Base-by-base conservation (phyloP, 2,329 filamentous ascomycete genomes). In the Trichoderma aggressivum region DNA sequence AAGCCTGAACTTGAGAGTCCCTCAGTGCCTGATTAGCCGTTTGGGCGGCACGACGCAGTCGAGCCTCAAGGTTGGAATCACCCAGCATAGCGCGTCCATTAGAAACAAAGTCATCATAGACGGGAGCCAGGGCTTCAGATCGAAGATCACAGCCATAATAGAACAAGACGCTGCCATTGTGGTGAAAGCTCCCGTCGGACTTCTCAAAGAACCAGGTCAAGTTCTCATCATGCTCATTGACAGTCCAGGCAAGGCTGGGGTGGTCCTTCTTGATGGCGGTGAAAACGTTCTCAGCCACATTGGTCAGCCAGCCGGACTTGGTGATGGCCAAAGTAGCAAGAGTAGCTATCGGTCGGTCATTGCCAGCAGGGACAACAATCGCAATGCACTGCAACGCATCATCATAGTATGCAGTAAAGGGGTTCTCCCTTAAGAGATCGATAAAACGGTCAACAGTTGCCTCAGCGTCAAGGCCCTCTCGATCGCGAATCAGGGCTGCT, bases 201-300 rank as follows among this genome's bases (percentile, higher is more conserved):
- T 97, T 97, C 82, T 97, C 94, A 76, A 97, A 97, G 86, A 98
- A 98, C 96, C 95, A 98, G 12, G 94, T 94, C 77, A 98, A 86
- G 81, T 98, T 98, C 87, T 98, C 95, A 77, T 98, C 94, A 75
- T 97, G 92, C 78, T 94, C 92, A 84, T 93, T 95, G 72, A 98
- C 95, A n/a, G 94, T 97, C 95, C 94, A 99, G 74, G 94, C 92
- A 74, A 98, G 87, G 83, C 92, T 94, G 70, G 94, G 90, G 81
- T 94, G 92, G 79, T 98, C 95, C 82, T 97, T 97, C 86, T 95
- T 97, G 80, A 98, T 92, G 73, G 92, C 92, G 74, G 92, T 89
- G 81, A 98, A 97, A 71, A 98, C 92, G 78, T 98, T 98, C 81
- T 98, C 96, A 34, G 94, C 93, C 39, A 98, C 91, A 79, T 98